Base-by-base conservation (phyloP, 257 asterid genomes). In the Coffea canephora region DNA sequence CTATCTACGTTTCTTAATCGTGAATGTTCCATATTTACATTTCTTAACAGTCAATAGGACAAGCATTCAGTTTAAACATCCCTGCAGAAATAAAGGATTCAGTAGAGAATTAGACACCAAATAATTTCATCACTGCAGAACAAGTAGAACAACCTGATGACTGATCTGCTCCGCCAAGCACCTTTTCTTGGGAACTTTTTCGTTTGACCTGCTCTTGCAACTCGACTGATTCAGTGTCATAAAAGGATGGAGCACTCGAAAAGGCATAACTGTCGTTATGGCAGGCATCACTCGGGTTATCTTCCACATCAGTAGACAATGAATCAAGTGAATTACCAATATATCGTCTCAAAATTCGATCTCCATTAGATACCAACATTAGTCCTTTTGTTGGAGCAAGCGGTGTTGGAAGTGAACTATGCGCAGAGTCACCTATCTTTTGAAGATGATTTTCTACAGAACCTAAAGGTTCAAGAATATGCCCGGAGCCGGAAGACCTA, bases 131-230 rank as follows among this genome's bases (percentile, higher is more conserved):
- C 46, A 70, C 54, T 49, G 54, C 54, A 49, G 14, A 25, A 57
- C 49, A 71, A 66, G 73, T 36, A 39, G 11, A 73, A 18, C 76
- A 72, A 91, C 93, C 95, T 87, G 80, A 71, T 62, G 83, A 75
- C 69, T n/a, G 74, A 48, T 31, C 34, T 31, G 79, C 68, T 75
- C 62, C 64, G 18, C 46, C 61, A 73, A 69, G 27, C 46, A 25
- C 71, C 61, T 59, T 75, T 25, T 82, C 83, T 57, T 77, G 2
- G 39, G 79, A 64, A 54, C 69, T 81, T 48, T 75, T 49, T 49
- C 3, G 54, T 49, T 49, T 78, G 39, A 3, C 67, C 76, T 71
- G 79, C 57, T 75, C 64, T 43, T 50, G 82, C 43, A 86, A 21
- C 66, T 68, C 87, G 2, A 18, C 68, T 34, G 74, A 68, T 41